A percentile compares a stretch with the other conserved stretches of the same genome.
phyloP scores from a whole-genome alignment of 192 early-diverging fungal species.

The Mortierella claussenii region DNA sequence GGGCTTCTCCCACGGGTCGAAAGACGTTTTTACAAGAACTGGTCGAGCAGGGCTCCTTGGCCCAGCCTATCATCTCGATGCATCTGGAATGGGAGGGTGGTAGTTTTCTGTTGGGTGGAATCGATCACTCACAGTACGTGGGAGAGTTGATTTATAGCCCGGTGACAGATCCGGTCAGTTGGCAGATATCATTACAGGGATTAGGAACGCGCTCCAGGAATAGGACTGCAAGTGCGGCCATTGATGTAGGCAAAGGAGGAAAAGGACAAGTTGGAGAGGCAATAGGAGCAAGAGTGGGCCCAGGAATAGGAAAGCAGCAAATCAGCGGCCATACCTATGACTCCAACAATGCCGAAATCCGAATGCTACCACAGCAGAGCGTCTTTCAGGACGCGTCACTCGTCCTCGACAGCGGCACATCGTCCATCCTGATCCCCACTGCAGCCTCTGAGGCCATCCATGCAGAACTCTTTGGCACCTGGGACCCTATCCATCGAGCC shows the following conservation, averaged over 20 bases:
- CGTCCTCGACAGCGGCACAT: conserved; percentile 37
- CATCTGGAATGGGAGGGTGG: conserved; percentile 12
- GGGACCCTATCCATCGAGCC: conserved; percentile 8
- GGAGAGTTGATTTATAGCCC: conserved; percentile 21
- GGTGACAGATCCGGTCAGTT: conserved; percentile 31
- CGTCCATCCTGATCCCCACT: conserved; percentile 26
- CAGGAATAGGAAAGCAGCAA: no score
- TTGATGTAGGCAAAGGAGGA: background rate
- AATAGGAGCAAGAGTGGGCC: background rate
- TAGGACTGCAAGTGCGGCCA: background rate
- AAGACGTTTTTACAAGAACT: conserved; percentile 36
- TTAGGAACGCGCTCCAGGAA: conserved; percentile 7
- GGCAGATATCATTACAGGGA: conserved; percentile 34
- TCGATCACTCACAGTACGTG: conserved; percentile 16
- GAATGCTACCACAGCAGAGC: conserved; percentile 1
- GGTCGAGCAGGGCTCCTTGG: conserved; percentile 22
- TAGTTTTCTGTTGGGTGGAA: conserved; percentile 23
- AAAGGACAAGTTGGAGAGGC: background rate
- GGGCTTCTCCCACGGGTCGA: conserved; percentile 19
- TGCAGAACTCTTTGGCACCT: conserved; percentile 15
- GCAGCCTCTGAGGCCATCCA: conserved; percentile 30
- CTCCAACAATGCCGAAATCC: no score
- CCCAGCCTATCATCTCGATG: conserved; percentile 21
- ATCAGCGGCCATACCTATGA: no score
- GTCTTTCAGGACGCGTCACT: conserved; percentile 29